These are phyloP conservation scores for Ascoidea rubescens DNA, from an alignment of 805 yeast genomes.

Conservation along the genomic window DNA sequence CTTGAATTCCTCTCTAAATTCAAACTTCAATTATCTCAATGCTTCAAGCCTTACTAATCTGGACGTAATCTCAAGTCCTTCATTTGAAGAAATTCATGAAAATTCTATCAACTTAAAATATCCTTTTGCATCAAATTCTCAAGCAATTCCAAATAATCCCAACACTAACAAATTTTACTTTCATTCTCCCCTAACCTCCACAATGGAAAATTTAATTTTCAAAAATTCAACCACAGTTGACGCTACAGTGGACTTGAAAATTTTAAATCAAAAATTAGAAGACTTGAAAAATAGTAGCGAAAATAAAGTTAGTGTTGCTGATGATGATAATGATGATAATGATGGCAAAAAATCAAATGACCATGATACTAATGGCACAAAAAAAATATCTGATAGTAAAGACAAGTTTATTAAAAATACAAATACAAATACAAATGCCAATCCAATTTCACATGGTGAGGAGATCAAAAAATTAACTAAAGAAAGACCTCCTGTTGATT, in stretches of 20 bases:
- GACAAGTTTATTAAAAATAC: not conserved
- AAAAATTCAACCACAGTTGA: not conserved
- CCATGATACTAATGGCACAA: not conserved
- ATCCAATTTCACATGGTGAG: not conserved
- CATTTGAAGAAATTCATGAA: too few species aligned
- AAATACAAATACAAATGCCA: not conserved
- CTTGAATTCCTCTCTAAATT: not conserved
- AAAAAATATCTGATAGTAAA: not conserved
- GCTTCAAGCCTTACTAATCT: too few species aligned
- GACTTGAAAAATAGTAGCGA: not conserved
- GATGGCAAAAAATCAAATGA: too few species aligned
- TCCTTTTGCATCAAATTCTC: not conserved
- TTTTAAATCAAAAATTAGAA: not conserved
- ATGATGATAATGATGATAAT: not conserved
- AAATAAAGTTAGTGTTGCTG: not conserved
- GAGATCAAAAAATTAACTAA: slow-evolving; percentile 7
- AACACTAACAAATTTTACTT: not conserved
- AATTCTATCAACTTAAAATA: not conserved
- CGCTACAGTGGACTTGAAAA: not conserved
- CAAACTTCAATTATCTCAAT: too few species aligned
- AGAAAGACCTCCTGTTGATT: slow-evolving; percentile 24
- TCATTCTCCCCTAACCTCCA: not conserved
- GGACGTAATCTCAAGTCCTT: too few species aligned
- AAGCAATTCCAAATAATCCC: not conserved
- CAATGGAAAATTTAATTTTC: not conserved